Conservation (phyloP, 1,284 basidiomycete genomes). For the Naganishia sp. region DNA sequence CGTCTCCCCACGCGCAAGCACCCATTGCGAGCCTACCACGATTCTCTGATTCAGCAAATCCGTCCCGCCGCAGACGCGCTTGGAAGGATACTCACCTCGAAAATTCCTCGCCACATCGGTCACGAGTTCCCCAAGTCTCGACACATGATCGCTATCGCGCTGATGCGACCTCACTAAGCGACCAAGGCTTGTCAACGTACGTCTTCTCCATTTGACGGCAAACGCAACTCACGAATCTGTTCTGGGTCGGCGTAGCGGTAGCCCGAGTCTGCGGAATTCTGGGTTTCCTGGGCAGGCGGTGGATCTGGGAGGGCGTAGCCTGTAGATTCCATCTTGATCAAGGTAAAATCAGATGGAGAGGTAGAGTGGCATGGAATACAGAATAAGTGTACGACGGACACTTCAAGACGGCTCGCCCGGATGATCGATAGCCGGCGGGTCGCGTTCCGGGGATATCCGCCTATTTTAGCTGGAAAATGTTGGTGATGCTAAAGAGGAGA, state of each 20-base stretch:
- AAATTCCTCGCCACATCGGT: constrained; percentile 73
- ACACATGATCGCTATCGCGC: constrained; percentile 75
- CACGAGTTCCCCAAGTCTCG: constrained; percentile 70
- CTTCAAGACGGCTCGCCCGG: too few species aligned
- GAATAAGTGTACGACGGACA: too few species aligned
- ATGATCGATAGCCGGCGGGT: too few species aligned
- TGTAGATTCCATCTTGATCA: constrained; percentile 13
- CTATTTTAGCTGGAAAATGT: too few species aligned
- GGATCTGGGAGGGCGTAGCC: constrained; percentile 13
- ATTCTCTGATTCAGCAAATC: neutral
- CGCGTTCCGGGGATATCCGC: too few species aligned
- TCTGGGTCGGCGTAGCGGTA: constrained; percentile 66
- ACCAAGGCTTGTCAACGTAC: neutral
- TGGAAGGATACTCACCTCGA: constrained; percentile 62
- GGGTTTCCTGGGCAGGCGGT: neutral
- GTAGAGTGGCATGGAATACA: too few species aligned
- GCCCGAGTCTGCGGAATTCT: constrained; percentile 51
- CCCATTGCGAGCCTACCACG: constrained; percentile 70
- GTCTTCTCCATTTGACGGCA: neutral
- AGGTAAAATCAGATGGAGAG: too few species aligned
- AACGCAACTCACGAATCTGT: constrained; percentile 69
- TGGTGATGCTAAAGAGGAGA: too few species aligned
- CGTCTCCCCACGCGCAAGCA: constrained; percentile 78
- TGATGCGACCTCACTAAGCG: constrained; percentile 77
- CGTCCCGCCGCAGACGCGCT: neutral